Evolutionary conservation across 2,329 filamentous ascomycete genomes (phyloP).

Genomic region (Aureobasidium namibiae): DNA sequence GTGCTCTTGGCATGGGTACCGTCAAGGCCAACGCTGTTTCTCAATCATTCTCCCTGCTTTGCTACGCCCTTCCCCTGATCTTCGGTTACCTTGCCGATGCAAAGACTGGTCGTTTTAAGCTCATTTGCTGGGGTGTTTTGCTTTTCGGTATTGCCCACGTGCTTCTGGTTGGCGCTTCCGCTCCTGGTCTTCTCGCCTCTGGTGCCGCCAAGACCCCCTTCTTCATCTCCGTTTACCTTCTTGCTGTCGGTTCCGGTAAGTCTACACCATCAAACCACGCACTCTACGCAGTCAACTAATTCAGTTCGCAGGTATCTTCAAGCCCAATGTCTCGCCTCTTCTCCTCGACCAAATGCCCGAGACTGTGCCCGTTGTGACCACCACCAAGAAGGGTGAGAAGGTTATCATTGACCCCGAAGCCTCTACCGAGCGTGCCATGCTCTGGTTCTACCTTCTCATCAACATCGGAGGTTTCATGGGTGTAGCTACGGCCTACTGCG

Average conservation of each 20-base stretch:
- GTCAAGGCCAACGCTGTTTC: constrained; percentile 44
- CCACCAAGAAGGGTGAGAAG: constrained; percentile 33
- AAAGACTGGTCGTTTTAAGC: constrained; percentile 33
- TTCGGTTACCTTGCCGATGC: constrained; percentile 37
- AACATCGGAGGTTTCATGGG: constrained; percentile 63
- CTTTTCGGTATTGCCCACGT: constrained; percentile 32
- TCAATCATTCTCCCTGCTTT: constrained; percentile 49
- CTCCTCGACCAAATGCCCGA: constrained; percentile 38
- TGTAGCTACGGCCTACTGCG: constrained; percentile 59
- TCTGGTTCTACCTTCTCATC: constrained; percentile 63
- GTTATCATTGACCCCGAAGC: constrained; percentile 39
- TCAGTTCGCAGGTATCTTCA: constrained; percentile 51
- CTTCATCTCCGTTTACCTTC: constrained; percentile 33
- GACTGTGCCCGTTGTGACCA: constrained; percentile 31
- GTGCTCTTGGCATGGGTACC: constrained; percentile 52
- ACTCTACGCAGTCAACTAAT: not conserved
- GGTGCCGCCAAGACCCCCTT: constrained; percentile 32
- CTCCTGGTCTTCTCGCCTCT: constrained; percentile 22
- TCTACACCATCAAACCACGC: constrained; percentile 28
- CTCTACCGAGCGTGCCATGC: constrained; percentile 39
- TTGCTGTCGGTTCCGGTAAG: constrained; percentile 30
- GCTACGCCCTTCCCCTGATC: constrained; percentile 50
- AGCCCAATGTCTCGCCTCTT: constrained; percentile 58
- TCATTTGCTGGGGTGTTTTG: constrained; percentile 31
- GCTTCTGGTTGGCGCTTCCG: constrained; percentile 23